Evolutionary conservation across 768 basidiomycete species (phyloP).

Genomic region (Boletus bicolor): DNA sequence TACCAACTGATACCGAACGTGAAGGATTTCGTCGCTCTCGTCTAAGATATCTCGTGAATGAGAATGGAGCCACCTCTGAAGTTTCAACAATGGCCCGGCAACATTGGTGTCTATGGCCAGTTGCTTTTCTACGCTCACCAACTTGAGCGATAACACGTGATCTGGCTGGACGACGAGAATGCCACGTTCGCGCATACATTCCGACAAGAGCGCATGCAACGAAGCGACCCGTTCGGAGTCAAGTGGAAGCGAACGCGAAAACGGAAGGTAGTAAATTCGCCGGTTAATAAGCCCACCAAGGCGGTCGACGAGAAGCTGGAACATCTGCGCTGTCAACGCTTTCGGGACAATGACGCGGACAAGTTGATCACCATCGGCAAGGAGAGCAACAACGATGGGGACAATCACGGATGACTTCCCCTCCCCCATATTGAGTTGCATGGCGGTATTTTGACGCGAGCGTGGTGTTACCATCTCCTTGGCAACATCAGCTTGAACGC

Average conservation of each 20-base stretch:
- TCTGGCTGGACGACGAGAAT: slow-evolving; percentile 48
- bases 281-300: slow-evolving; percentile 43
- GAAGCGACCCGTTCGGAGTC: slow-evolving; percentile 8
- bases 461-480: slow-evolving; percentile 43
- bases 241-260: slow-evolving; percentile 37
- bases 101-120: neutral
- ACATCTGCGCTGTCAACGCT: slow-evolving; percentile 43
- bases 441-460: slow-evolving; percentile 32
- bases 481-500: slow-evolving; percentile 39
- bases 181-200: slow-evolving; percentile 38
- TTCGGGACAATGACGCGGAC: slow-evolving; percentile 49
- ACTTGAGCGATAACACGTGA: slow-evolving; percentile 47
- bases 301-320: slow-evolving; percentile 40
- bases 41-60: slow-evolving; percentile 22
- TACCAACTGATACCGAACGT: slow-evolving; percentile 32
- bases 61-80: slow-evolving; percentile 19
- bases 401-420: slow-evolving; percentile 48
- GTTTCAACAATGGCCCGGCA: slow-evolving; percentile 15
- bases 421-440: slow-evolving; percentile 59
- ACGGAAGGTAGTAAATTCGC: slow-evolving; percentile 45
- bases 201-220: slow-evolving; percentile 31
- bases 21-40: slow-evolving; percentile 28
- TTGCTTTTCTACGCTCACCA: slow-evolving; percentile 40
- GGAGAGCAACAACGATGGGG: slow-evolving; percentile 37
- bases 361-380: slow-evolving; percentile 43